phyloP scores from a whole-genome alignment of 495 filamentous ascomycete species.

The Echria macrotheca region DNA sequence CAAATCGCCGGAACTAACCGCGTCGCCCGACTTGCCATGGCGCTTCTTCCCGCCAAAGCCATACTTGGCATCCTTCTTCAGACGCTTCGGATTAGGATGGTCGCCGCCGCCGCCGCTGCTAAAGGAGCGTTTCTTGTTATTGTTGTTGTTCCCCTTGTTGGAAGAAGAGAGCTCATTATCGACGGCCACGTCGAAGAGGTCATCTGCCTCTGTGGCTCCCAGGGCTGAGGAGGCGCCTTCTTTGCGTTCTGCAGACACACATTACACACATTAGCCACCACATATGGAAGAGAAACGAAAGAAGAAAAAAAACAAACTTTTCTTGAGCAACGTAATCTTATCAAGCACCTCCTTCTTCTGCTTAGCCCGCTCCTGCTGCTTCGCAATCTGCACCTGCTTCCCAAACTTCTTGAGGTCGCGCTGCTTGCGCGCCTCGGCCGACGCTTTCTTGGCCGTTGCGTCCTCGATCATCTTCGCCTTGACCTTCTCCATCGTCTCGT shows the following conservation, averaged over 20 bases:
- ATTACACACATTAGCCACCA: constrained; percentile 15
- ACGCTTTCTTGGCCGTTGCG: constrained; percentile 85
- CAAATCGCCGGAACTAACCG: constrained; percentile 69
- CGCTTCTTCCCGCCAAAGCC: constrained; percentile 95
- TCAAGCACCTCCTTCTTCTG: constrained; percentile 86
- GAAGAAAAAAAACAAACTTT: constrained; percentile 57
- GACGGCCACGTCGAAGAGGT: constrained; percentile 91
- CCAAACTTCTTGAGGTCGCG: constrained; percentile 98
- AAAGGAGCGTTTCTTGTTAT: constrained; percentile 30
- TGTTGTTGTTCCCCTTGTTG: constrained; percentile 31
- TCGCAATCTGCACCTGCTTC: constrained; percentile 96
- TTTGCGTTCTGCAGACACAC: constrained; percentile 64
- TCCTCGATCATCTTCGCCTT: constrained; percentile 90
- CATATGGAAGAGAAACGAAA: background rate
- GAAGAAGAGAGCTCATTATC: constrained; percentile 74
- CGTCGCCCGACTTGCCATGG: constrained; percentile 81
- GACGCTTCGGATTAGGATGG: constrained; percentile 65
- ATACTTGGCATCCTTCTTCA: constrained; percentile 89
- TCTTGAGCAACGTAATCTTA: constrained; percentile 88
- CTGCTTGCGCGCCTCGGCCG: constrained; percentile 83
- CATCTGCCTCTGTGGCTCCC: constrained; percentile 71
- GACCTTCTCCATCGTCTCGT: constrained; percentile 96
- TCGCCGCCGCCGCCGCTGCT: constrained; percentile 26
- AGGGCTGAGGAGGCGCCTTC: constrained; percentile 55
- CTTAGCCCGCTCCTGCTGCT: constrained; percentile 87